Base-by-base conservation (phyloP, 1,284 basidiomycete genomes). In the Ganoderma sinense region DNA sequence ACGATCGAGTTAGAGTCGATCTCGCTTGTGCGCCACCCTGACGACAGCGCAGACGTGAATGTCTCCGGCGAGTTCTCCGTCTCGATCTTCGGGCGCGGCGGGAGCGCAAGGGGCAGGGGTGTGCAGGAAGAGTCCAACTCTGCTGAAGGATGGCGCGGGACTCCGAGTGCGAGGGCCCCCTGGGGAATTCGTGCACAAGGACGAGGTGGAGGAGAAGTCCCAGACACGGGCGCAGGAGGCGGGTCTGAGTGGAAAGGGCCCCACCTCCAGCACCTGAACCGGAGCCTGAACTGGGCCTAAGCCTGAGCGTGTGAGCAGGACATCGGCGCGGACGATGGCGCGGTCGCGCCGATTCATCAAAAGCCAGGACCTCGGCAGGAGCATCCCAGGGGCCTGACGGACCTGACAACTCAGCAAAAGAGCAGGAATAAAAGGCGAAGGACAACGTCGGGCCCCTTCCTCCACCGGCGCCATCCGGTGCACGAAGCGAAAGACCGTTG, bases 301-400 rank as follows among this genome's bases (percentile, higher is more conserved):
- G 53, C 67, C 68, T 13, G 62, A 31, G 61, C 73, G 31, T 31
- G 65, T 14, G 63, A 68, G 20, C 71, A 40, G 64, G 39, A 70
- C 72, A 14, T 71, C 70, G 26, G 69, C 74, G 39, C 74, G 73
- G 8, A 53, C 62, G 20, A 41, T 70, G 13, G 59, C 70, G 39
- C 76, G 70, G 36, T 43, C 76, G 61, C 74, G 65, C 55, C 76
- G 59, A 65, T 62, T 63, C 23, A 66, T 60, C 66, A 77, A 73
- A 71, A 74, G 73, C 68, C 66, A 74, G 67, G 78, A 82, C 65
- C 70, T 80, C 20, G 77, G 73, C 62, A 83, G 82, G 68, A 87
- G 82, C 75, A 80, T 92, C 64, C 90, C 90, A 2, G 90, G 90
- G 1, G 81, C 84, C 5, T 79, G 88, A 87, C 5, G 86, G 78